Base-by-base conservation (phyloP, 2,329 filamentous ascomycete species). In the Zymoseptoria ardabiliae region DNA sequence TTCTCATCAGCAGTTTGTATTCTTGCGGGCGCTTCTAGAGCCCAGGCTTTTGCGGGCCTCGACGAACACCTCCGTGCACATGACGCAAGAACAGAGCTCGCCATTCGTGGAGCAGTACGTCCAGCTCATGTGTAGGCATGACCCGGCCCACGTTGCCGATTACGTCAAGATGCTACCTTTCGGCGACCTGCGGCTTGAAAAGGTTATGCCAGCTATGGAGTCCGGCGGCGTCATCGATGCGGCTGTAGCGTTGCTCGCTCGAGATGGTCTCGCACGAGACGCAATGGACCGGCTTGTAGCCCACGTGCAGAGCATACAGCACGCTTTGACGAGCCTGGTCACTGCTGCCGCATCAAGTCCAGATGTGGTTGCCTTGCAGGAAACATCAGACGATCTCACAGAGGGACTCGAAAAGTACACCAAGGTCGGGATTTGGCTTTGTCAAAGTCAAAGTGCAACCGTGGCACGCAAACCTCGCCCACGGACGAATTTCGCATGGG, bases 401-500 rank as follows among this genome's bases (percentile, higher is more conserved):
- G 83, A 85, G 59, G 86, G 88, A 0, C 77, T 99, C 19, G 87
- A 95, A 62, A 97, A 96, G 72, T 97, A 96, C 74, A 85, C 88
- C 1, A 87, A 91, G 64, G 90, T 99, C 1, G 94, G 95, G 13
- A 93, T 96, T 55, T 99, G 94, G 94, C 79, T 99, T 11, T 97
- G 94, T 68, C 90, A 95, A 74, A 85, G 88, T 1, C 91, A 96
- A 71, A 90, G 85, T 54, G 89, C 88, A 68, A 82, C 81, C 0
- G 63, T 65, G 6, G 50, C 66, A n/a, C 65, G 70, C 2, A 59
- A 60, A 20, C 66, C 67, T 23, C 67, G 71, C 50, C 71, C 70
- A 20, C 65, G 75, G 66, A 66, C 74, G 63, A 67, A 74, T 66
- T 56, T 74, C 59, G 58, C 70, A 58, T 61, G 68, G 66, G 75